phyloP scores from a whole-genome alignment of 2,329 filamentous ascomycete genomes.

The Clonostachys rhizophaga region DNA sequence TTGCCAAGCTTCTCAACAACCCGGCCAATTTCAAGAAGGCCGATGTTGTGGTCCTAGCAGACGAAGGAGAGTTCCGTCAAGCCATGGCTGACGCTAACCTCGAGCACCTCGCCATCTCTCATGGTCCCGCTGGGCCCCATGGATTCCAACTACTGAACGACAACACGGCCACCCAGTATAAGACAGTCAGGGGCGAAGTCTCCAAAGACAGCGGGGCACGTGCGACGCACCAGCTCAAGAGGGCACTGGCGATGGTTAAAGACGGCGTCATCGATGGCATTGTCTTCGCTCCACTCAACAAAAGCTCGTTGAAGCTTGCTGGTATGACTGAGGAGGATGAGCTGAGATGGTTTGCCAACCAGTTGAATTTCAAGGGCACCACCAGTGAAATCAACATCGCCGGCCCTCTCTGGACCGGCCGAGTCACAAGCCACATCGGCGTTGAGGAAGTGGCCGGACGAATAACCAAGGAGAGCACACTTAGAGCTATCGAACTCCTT shows the following conservation, averaged over 20 bases:
- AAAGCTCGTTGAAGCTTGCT: conserved; percentile 21
- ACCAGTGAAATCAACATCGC: conserved; percentile 25
- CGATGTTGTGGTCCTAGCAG: conserved; percentile 20
- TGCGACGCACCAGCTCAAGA: conserved; percentile 16
- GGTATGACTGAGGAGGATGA: conserved; percentile 27
- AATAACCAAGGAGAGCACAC: conserved; percentile 15
- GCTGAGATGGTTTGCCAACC: conserved; percentile 24
- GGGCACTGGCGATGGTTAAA: conserved; percentile 15
- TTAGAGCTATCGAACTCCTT: conserved; percentile 17
- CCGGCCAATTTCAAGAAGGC: conserved; percentile 14
- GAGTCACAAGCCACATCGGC: conserved; percentile 22
- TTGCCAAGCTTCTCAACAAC: conserved; percentile 21
- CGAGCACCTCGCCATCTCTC: conserved; percentile 6
- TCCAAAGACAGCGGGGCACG: conserved; percentile 15
- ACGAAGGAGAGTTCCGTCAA: conserved; percentile 14
- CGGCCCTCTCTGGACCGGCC: conserved; percentile 17
- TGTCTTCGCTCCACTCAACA: conserved; percentile 23
- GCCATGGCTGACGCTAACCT: conserved; percentile 13
- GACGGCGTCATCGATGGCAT: conserved; percentile 19
- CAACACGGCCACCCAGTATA: conserved; percentile 8
- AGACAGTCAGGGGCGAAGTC: conserved; percentile 9
- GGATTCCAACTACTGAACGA: conserved; percentile 19
- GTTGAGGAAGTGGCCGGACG: conserved; percentile 18
- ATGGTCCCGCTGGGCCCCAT: conserved; percentile 7
- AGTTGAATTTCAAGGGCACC: conserved; percentile 16